Evolutionary conservation across 208 protist genomes (phyloP), one percentile per base, ranked within the genome.

Genomic region (Trypanosomatidae sp.): DNA sequence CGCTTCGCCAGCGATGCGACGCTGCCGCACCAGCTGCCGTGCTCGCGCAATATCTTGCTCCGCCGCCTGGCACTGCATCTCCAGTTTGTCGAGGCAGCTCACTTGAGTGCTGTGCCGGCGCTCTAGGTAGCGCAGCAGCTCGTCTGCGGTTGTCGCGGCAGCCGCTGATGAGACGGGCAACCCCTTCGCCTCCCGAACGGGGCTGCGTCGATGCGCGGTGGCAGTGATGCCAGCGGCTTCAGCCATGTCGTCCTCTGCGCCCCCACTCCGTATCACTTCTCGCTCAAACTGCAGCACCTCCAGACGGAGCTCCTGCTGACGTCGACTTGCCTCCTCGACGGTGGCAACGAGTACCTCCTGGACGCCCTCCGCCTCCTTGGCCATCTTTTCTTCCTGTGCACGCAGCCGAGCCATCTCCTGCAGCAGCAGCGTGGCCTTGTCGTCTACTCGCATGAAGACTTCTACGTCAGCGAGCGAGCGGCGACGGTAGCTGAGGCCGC

Each of bases 1-100:
- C 12, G 92, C 90, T 53, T 97, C 95, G 19, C 97, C 97, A 47
- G 95, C 94, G 33, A 95, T 89, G 55, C 91, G 88, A 44, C 96
- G 91, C 77, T 97, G 92, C 25, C 95, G 88, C 22, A 97, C 82
- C 70, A 98, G 92, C 55, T 83, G 76, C 80, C 98, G 95, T 1
- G 87, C 69, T 59, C 96, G 94, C 17, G 76, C 69, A 44, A 98
- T 98, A 33, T 87, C 87, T 44, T 82, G 55, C 77, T 97, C 92
- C 41, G 93, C 76, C 36, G 88, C 83, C 46, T 69, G 50, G 67
- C 88, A 95, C 80, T 99, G 97, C 9, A 85, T 77, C 25, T 83
- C 73, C 1, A 98, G 82, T 78, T 98, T 99, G 62, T 98, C 93
- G 22, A 94, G 66, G 41, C 96, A 88, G 52, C 84, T 85, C 55